Evolutionary conservation across 1,284 basidiomycete genomes (phyloP), one percentile per base, ranked within the genome.

Genomic region (Singerocomus inundabilis): DNA sequence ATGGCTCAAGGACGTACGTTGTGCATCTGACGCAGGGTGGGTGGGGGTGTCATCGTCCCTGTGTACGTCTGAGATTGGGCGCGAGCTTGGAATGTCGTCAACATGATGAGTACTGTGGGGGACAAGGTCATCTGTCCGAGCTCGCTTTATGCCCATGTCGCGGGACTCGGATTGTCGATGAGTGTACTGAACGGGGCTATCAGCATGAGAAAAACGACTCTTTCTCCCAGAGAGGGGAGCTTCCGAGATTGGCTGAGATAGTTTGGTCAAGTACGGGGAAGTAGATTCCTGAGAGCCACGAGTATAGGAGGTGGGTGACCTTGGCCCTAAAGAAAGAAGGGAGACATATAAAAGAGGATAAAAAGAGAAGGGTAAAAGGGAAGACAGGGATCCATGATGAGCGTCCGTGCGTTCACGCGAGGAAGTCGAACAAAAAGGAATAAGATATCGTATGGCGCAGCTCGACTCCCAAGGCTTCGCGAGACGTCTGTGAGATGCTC

Each of bases 401-500:
- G 74, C 73, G 76, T 77, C 77, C 73, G 70, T 72, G 72, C 68
- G 73, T 78, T 72, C 75, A 72, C 66, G 66, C 71, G 67, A 68
- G 72, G 70, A 73, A 70, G 68, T 64, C 70, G 70, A 70, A 68
- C 51, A 71, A 69, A 67, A 70, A 70, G 71, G 66, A 70, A 73
- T 55, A 59, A 62, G 68, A 56, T 61, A 67, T 68, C 62, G 57
- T 63, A 68, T 57, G 67, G 67, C 66, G 63, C 64, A 67, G 68
- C 73, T 77, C 72, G 63, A 73, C 72, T 71, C 75, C 74, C 75
- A 74, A 77, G 74, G 74, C 69, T 73, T 77, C 71, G 68, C 71
- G 59, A 76, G 75, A 75, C 70, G 69, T 67, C 62, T 69, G 67
- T 69, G 57, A 70, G 60, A 64, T 66, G 70, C 64, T 63, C 54